Conservation (phyloP, 805 yeast species). For the Candida verbasci region DNA sequence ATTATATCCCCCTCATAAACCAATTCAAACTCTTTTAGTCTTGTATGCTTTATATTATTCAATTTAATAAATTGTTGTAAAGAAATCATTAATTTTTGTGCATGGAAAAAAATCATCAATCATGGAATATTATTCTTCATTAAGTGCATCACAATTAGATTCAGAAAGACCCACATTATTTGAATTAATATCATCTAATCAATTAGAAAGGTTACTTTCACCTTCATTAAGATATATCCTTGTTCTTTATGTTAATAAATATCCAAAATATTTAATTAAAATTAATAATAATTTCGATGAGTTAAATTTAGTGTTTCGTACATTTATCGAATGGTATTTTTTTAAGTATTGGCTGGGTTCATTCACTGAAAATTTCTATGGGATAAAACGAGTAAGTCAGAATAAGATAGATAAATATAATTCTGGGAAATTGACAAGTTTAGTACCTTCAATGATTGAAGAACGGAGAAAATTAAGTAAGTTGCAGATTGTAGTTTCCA, state of each 20-base stretch:
- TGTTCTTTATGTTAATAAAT: slow-evolving; percentile 72
- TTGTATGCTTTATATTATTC: slow-evolving; percentile 5
- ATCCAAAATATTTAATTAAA: slow-evolving; percentile 64
- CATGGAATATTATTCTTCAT: slow-evolving; percentile 78
- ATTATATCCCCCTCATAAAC: slow-evolving; percentile 1
- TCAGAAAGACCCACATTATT: slow-evolving; percentile 80
- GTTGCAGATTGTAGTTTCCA: slow-evolving; percentile 49
- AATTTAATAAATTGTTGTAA: slow-evolving; percentile 5
- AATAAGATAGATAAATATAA: slow-evolving; percentile 31
- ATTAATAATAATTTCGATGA: slow-evolving; percentile 75
- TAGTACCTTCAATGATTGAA: slow-evolving; percentile 43
- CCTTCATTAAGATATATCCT: slow-evolving; percentile 79
- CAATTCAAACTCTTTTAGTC: slow-evolving; percentile 8
- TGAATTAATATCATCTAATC: slow-evolving; percentile 79
- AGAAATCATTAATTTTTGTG: not conserved
- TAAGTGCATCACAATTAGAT: slow-evolving; percentile 74
- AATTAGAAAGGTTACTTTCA: slow-evolving; percentile 69
- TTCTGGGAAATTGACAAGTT: slow-evolving; percentile 29
- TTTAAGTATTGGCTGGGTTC: slow-evolving; percentile 74
- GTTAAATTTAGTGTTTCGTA: slow-evolving; percentile 55
- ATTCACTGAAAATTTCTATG: slow-evolving; percentile 90
- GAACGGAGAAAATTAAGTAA: slow-evolving; percentile 47
- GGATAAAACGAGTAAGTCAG: slow-evolving; percentile 60
- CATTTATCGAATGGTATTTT: slow-evolving; percentile 66
- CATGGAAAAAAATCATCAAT: not conserved